These are phyloP conservation scores for Chrysosphaeria jannelii DNA, from an alignment of 2,329 filamentous ascomycete species.

Conservation along the genomic window DNA sequence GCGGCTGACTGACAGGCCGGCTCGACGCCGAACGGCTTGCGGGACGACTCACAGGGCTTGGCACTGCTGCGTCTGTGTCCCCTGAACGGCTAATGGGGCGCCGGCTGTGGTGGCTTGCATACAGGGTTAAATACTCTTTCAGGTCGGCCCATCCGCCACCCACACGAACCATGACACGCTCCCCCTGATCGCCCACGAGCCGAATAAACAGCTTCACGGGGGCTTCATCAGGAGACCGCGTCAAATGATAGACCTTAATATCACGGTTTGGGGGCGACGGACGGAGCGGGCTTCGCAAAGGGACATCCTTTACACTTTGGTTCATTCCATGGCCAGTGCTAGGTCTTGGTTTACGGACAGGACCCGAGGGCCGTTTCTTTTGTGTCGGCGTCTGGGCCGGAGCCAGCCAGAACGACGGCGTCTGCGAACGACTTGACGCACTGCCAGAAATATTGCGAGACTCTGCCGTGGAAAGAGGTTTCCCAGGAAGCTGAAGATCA, in stretches of 20 bases:
- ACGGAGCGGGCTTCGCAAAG: slow-evolving; percentile 16
- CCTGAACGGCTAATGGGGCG: slow-evolving; percentile 26
- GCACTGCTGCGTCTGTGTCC: slow-evolving; percentile 22
- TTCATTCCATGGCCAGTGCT: too few species aligned
- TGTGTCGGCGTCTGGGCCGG: slow-evolving; percentile 24
- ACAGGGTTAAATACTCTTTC: slow-evolving; percentile 80
- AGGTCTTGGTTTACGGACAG: too few species aligned
- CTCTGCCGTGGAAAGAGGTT: too few species aligned
- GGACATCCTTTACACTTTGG: too few species aligned
- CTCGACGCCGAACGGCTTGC: too few species aligned
- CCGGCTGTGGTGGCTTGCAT: slow-evolving; percentile 73
- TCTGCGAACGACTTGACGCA: slow-evolving; percentile 24
- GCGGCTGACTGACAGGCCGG: too few species aligned
- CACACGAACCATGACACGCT: slow-evolving; percentile 92
- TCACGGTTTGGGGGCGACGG: slow-evolving; percentile 26
- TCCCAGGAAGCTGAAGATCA: slow-evolving; percentile 18
- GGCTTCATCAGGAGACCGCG: slow-evolving; percentile 50
- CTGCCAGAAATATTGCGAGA: slow-evolving; percentile 17
- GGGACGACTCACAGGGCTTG: slow-evolving; percentile 11
- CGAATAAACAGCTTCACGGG: slow-evolving; percentile 90
- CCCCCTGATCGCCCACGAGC: slow-evolving; percentile 63
- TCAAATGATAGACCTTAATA: slow-evolving; percentile 78
- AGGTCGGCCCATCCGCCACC: slow-evolving; percentile 96
- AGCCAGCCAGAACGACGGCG: slow-evolving; percentile 38
- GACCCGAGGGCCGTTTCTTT: too few species aligned